phyloP scores from a whole-genome alignment of 2,329 filamentous ascomycete species.

The Aspergillus pseudoglaucus region DNA sequence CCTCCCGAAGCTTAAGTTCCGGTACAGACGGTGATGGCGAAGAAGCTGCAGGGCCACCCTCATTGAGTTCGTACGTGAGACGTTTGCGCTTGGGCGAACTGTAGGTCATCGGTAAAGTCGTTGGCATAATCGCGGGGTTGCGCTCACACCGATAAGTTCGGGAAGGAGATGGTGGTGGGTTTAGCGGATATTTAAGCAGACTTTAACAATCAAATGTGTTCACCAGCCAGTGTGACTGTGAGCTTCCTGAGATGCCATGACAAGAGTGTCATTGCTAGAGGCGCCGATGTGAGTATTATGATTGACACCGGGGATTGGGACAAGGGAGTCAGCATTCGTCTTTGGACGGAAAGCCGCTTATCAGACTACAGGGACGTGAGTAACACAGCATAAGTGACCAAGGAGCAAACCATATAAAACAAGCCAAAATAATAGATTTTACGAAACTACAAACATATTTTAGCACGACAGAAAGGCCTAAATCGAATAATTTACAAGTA shows the following conservation, averaged over 20 bases:
- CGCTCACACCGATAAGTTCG: conserved; percentile 11
- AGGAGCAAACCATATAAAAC: conserved; percentile 1
- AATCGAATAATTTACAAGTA: conserved; percentile 36
- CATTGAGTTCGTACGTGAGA: conserved; percentile 24
- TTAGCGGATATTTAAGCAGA: neutral
- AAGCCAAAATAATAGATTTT: conserved; percentile 11
- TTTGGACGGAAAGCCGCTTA: neutral
- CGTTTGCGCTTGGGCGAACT: conserved; percentile 31
- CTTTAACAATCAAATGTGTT: neutral
- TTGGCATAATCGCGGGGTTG: conserved; percentile 27
- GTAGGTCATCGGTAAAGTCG: conserved; percentile 15
- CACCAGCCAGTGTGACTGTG: neutral
- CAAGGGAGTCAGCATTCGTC: neutral
- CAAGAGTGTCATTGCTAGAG: neutral
- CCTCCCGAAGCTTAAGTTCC: conserved; percentile 25
- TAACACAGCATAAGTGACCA: neutral
- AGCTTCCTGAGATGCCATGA: conserved; percentile 1
- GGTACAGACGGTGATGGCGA: conserved; percentile 29
- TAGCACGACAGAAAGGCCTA: conserved; percentile 21
- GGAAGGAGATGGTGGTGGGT: neutral
- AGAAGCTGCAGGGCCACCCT: conserved; percentile 24
- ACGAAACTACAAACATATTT: conserved; percentile 19
- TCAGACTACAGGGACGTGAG: neutral
- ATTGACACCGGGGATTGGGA: neutral
- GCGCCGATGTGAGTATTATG: neutral